Base-by-base conservation (phyloP, 2,329 filamentous ascomycete genomes). In the Colletotrichum abscissum region DNA sequence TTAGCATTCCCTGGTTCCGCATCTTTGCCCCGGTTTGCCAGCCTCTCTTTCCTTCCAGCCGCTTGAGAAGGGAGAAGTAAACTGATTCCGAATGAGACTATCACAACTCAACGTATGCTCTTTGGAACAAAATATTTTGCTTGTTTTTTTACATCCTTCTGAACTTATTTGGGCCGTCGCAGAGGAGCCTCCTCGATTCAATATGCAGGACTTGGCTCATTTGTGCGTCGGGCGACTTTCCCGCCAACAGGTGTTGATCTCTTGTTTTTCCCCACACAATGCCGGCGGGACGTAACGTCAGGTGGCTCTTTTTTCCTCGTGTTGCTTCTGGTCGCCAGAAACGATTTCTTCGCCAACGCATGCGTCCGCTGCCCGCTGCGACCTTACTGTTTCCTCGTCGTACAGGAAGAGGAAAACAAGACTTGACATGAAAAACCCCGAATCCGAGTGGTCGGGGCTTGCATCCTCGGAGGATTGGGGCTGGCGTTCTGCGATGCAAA, bases 341-440 rank as follows among this genome's bases (percentile, higher is more conserved):
- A 52, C 7, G 8, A 59, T 69, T 42, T 72, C 69, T 69, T 64
- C 38, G 69, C 69, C 69, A 64, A 69, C 59, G 69, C 38, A 72
- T 54, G 42, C 54, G 35, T 59, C 42, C 42, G 19, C 42, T 49
- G 42, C 42, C 42, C 30, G 49, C 52, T 56, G 66, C 66, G 24
- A 58, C 54, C 66, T 24, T 55, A 12, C 60, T 59, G 66, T 54
- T 16, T 14, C 14, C 35, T 24, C 19, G 56, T 26, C 62, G 24
- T 49, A 70, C 26, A 24, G 28, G 7, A 7, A 24, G n/a, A 28
- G 42, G 19, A n/a, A 49, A 9, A 49, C 2, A 49, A 49, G 42
- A 26, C 12, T 30, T 19, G 52, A 52, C 11, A 42, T 42, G 35
- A n/a, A 55, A 7, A 9, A 1, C 9, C 16, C n/a, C 28, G 14